Conservation (phyloP, 1,284 basidiomycete genomes). For the Dichomitus squalens region DNA sequence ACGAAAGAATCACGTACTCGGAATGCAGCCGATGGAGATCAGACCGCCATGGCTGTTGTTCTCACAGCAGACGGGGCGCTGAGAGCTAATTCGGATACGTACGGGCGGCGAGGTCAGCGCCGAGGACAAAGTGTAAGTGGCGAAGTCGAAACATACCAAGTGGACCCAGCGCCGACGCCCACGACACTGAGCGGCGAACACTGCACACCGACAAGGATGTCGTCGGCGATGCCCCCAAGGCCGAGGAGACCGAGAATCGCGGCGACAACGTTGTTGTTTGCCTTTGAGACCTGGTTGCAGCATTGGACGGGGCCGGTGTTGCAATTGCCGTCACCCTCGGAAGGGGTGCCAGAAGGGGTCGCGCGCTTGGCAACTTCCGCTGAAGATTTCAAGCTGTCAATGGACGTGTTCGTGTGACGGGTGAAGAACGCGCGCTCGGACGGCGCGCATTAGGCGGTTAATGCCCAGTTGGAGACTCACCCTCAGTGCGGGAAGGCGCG, state of each 20-base stretch:
- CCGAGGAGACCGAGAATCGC: conserved; percentile 19
- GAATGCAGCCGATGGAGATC: conserved; percentile 21
- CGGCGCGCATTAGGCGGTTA: neutral
- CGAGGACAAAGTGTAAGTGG: no score
- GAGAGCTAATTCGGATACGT: no score
- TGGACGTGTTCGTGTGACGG: neutral
- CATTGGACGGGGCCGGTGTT: conserved; percentile 24
- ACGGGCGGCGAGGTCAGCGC: no score
- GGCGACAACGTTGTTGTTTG: conserved; percentile 15
- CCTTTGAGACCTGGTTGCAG: conserved; percentile 17
- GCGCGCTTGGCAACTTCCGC: conserved; percentile 17
- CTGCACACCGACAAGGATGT: conserved; percentile 16
- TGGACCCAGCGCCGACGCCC: conserved; percentile 16
- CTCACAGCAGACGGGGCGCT: conserved; percentile 17
- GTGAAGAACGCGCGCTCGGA: no score
- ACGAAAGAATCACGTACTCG: conserved; percentile 15
- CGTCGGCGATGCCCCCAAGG: conserved; percentile 4
- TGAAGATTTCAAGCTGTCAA: neutral
- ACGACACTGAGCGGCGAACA: conserved; percentile 22
- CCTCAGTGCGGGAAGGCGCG: conserved; percentile 7
- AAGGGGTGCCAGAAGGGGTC: conserved; percentile 17
- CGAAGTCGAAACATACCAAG: conserved; percentile 9
- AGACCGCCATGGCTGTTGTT: conserved; percentile 18
- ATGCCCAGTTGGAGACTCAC: conserved; percentile 5
- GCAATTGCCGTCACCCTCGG: conserved; percentile 11